These are phyloP conservation scores for Oryza australiensis DNA, from an alignment of 176 grass and related monocot species.

Conservation along the genomic window DNA sequence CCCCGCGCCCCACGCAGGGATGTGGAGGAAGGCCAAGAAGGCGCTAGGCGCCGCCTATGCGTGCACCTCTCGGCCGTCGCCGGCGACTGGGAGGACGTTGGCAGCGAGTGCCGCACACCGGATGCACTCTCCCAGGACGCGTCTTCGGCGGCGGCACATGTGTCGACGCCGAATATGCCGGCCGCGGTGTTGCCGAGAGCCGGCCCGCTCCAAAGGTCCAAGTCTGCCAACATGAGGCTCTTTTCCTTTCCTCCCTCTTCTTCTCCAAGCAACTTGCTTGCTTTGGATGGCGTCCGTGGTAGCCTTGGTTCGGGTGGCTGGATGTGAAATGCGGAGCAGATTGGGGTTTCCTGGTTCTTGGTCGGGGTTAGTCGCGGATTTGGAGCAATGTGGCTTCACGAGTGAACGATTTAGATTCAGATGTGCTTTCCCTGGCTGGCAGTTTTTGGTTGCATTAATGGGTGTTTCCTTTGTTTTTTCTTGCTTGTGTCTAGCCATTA, in stretches of 20 bases:
- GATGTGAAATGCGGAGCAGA: conserved; percentile 28
- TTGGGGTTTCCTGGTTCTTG: conserved; percentile 8
- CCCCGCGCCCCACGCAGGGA: too few species aligned
- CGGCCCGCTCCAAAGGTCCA: too few species aligned
- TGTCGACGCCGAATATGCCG: too few species aligned
- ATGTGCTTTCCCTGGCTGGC: conserved; percentile 19
- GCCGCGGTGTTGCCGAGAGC: too few species aligned
- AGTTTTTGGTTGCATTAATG: conserved; percentile 34
- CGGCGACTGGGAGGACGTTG: conserved; percentile 34
- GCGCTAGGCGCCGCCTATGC: conserved; percentile 66
- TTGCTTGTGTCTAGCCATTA: not conserved
- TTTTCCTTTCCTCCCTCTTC: too few species aligned
- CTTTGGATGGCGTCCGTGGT: not conserved
- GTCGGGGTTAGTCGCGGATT: not conserved
- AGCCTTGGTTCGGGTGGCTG: not conserved
- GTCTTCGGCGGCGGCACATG: too few species aligned
- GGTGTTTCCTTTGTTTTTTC: conserved; percentile 26
- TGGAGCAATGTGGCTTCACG: conserved; percentile 41
- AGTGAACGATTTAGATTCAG: conserved; percentile 33
- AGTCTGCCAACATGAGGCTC: too few species aligned
- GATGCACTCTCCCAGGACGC: conserved; percentile 37
- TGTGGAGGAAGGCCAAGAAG: conserved; percentile 84
- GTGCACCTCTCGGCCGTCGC: conserved; percentile 47
- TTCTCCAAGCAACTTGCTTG: not conserved
- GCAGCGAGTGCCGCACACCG: conserved; percentile 42